Evolutionary conservation across 2,329 filamentous ascomycete species (phyloP), one percentile per base, ranked within the genome.

Genomic region (Furcasterigmium furcatum): DNA sequence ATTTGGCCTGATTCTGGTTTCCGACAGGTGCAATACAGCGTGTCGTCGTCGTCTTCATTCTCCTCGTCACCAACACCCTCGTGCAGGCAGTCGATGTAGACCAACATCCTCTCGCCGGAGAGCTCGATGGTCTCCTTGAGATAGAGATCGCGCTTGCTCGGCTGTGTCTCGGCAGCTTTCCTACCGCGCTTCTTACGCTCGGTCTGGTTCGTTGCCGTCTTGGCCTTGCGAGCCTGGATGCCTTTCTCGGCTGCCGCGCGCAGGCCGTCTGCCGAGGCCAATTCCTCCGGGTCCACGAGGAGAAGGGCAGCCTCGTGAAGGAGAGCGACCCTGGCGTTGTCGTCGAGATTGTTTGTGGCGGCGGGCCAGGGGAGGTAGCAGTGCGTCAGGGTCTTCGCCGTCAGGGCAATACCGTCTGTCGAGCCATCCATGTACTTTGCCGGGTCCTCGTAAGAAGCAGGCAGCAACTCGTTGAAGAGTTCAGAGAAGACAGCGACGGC

Each of bases 291-390:
- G 64, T 71, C 76, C 4, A 78, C 62, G 7, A 83, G 65, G 38
- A 82, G 73, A 24, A 88, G 57, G 41, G 89, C 63, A 2, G 73
- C 73, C 64, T 92, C 88, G 0, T 90, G 67, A 24, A 87, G 62
- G 9, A 91, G 64, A 2, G 84, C 84, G 30, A 91, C 72, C 60
- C 87, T 87, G 22, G 84, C 83, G 54, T 94, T 91, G 51, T 90
- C 86, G 18, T 80, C 75, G 1, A 77, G 63, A 7, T 72, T 74
- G 13, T 76, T 69, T 0, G 76, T 80, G 47, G 79, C 83, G 2
- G 88, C 85, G 0, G 84, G 72, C 52, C 77, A 82, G 0, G 80
- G 80, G 3, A 90, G 73, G 60, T 82, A 91, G 56, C 82, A 84
- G 36, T 71, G 60, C 56, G 75, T 67, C 35, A 82, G 59, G 51